Conservation (phyloP, 2,329 filamentous ascomycete genomes). For the Penicillium sp. region DNA sequence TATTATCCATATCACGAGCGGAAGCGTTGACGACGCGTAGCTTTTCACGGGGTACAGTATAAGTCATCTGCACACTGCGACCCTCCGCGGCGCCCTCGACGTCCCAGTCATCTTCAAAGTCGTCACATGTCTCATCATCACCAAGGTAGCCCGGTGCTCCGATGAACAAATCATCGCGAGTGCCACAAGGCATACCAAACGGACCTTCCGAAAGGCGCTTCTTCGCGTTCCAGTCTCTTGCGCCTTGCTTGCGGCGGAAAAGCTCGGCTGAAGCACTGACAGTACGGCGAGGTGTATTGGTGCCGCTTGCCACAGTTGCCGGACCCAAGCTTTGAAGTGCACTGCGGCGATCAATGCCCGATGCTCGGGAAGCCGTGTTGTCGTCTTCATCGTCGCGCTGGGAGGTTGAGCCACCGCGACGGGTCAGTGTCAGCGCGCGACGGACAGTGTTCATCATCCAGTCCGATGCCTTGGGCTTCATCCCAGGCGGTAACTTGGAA, state of each 20-base stretch:
- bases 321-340: constrained; percentile 16
- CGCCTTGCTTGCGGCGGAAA: constrained; percentile 48
- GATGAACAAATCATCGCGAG: constrained; percentile 24
- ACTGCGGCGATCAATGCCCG: constrained; percentile 25
- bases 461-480: constrained; percentile 50
- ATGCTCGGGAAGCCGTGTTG: constrained; percentile 18
- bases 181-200: constrained; percentile 12
- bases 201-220: constrained; percentile 20
- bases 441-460: constrained; percentile 68
- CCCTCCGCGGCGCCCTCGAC: constrained; percentile 67
- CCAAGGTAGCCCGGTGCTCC: constrained; percentile 21
- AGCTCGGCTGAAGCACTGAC: constrained; percentile 44
- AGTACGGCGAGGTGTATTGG: constrained; percentile 38
- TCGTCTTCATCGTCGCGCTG: constrained; percentile 14
- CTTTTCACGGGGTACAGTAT: constrained; percentile 82
- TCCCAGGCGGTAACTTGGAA: constrained; percentile 19
- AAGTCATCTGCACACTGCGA: constrained; percentile 75
- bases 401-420: constrained; percentile 22
- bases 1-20: constrained; percentile 29
- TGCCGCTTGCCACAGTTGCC: constrained; percentile 2
- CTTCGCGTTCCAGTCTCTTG: constrained; percentile 47
- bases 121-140: constrained; percentile 21
- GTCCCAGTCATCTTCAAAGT: constrained; percentile 56
- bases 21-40: constrained; percentile 83
- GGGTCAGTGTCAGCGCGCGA: constrained; percentile 52